Evolutionary conservation across 805 yeast genomes (phyloP).

Genomic region (Candida cerambycidarum): DNA sequence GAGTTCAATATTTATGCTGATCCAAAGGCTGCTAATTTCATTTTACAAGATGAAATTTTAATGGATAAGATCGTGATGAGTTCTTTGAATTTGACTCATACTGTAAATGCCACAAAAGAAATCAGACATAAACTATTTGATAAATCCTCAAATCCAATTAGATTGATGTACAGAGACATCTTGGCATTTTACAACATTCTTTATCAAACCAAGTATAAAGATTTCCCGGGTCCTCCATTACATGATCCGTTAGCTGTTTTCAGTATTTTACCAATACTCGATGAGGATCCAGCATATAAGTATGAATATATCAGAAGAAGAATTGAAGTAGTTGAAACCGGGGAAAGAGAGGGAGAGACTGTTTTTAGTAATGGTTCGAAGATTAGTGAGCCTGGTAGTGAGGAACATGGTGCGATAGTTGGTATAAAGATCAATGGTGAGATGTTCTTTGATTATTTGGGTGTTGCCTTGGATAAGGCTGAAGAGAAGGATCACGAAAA

Average conservation of each 20-base stretch:
- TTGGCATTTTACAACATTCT: conserved; percentile 21
- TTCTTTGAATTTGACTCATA: conserved; percentile 72
- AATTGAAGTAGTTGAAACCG: conserved; percentile 27
- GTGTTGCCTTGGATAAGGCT: conserved; percentile 19
- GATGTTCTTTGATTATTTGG: conserved; percentile 18
- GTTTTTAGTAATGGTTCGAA: conserved; percentile 13
- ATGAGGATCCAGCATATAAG: conserved; percentile 15
- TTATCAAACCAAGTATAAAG: conserved; percentile 12
- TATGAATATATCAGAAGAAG: conserved; percentile 27
- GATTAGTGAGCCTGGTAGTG: conserved; percentile 13
- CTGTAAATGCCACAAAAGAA: conserved; percentile 47
- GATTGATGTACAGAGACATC: conserved; percentile 32
- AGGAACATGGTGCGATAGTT: conserved; percentile 19
- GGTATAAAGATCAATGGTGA: conserved; percentile 17
- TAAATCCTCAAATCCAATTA: conserved; percentile 34
- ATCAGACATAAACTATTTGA: conserved; percentile 24
- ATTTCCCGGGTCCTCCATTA: conserved; percentile 61
- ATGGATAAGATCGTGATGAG: conserved; percentile 52
- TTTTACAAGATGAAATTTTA: conserved; percentile 49
- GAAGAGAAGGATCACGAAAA: too few relatives aligned
- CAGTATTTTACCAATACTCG: conserved; percentile 50
- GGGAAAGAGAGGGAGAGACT: conserved; percentile 33
- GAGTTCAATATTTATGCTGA: conserved; percentile 79
- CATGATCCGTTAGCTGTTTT: conserved; percentile 79
- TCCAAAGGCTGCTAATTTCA: conserved; percentile 67